Evolutionary conservation across 2,329 filamentous ascomycete species (phyloP), one percentile per base, ranked within the genome.

Genomic region (Zasmidium citrigriseum): DNA sequence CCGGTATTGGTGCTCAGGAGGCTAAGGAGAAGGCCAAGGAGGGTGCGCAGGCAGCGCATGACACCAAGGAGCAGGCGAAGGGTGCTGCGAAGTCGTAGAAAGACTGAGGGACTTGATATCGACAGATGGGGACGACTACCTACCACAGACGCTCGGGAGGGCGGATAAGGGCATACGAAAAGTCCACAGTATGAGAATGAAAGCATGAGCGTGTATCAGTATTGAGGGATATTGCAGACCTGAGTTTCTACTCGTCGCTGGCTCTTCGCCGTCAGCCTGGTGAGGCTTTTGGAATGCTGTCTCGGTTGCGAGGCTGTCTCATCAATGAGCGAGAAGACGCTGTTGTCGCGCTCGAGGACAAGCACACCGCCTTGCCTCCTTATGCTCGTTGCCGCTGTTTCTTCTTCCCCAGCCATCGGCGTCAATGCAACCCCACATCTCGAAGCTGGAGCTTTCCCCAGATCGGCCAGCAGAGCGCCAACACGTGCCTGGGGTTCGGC

Each of bases 21-120:
- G 77, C 77, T 1, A 72, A 77, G 68, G 74, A 74, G 54, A 76
- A 77, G 66, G 75, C 76, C 14, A 60, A 65, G 10, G 76, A 77
- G 7, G 66, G 78, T 67, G 77, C 77, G 0, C 73, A 76, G 69
- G 76, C 75, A 60, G 75, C 74, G 14, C 64, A 70, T 41, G 70
- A 79, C 49, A 55, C 57, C 16, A 62, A 64, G 62, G 62, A 62
- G 24, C 54, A 55, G 27, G 62, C 56, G 12, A 55, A 64, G 51
- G 60, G 62, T 52, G 60, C 60, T 27, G 54, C 57, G 14, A 62
- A 62, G 55, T 46, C 45, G 45, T 57, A 60, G 58, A 24, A 51
- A 14, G 49, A 45, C 16, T 25, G 41, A 45, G 41, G n/a, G n/a
- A n/a, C n/a, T n/a, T n/a, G 34, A 41, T 16, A 4, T n/a, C 34